Base-by-base conservation (phyloP, 495 filamentous ascomycete genomes). In the Penicillium macrosclerotiorum region DNA sequence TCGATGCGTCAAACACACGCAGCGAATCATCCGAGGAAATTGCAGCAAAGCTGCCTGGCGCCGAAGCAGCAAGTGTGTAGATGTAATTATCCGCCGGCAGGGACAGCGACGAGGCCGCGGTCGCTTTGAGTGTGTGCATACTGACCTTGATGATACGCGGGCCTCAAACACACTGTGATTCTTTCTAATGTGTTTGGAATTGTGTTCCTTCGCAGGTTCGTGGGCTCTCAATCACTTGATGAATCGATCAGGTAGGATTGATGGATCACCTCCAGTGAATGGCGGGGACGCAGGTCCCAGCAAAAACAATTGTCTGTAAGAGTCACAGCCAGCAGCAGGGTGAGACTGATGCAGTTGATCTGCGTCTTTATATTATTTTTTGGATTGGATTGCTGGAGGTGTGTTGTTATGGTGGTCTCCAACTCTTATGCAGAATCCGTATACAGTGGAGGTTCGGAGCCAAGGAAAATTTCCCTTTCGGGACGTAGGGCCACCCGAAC, bases 21-120 rank as follows among this genome's bases (percentile, higher is more conserved):
- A 80, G 56, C 8, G 77, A 78, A 60, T 80, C 75, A 60, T 79
- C 75, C n/a, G 77, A 80, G 3, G 75, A 73, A 47, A 80, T 78
- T 11, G 72, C 71, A 3, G 75, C 77, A 38, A 80, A 68, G 4
- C 51, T 46, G 5, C 52, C 57, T 7, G 57, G 53, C 5, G 57
- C 60, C 1, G 65, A 62, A 0, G 67, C 37, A 5, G 69, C 54
- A 37, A 79, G 63, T 5, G 67, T 64, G 52, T 80, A 80, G 47
- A 80, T 78, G 60, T 79, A 80, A 32, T 64, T 74, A 26, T 67
- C 67, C 43, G 67, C 45, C 3, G 73, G 66, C 0, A 78, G 68
- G 8, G 69, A 72, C 26, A 76, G 57, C 4, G 67, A 63, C 6
- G 77, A 77, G 4, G 67, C 65, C 12, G 63, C 65, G 5, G 47